These are phyloP conservation scores for Wickerhamiella vanderwaltii DNA, from an alignment of 805 yeast species.

Conservation along the genomic window DNA sequence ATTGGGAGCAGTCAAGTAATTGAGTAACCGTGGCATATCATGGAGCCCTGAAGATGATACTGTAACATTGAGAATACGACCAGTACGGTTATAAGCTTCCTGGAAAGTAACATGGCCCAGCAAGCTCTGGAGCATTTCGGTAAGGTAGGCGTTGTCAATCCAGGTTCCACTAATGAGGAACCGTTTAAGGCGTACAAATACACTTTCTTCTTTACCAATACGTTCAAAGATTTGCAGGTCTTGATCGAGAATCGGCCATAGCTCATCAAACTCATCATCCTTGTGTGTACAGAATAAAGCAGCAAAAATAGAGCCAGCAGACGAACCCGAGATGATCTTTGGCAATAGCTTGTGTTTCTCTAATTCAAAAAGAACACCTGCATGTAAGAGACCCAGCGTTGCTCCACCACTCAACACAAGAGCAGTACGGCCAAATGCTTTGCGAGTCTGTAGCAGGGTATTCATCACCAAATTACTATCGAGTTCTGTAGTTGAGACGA, in stretches of 20 bases:
- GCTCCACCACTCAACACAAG: constrained; percentile 94
- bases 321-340: constrained; percentile 79
- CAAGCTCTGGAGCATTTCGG: constrained; percentile 60
- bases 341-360: constrained; percentile 69
- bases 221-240: constrained; percentile 49
- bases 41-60: constrained; percentile 85
- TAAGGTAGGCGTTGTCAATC: constrained; percentile 64
- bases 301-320: constrained; percentile 94
- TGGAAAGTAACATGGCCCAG: constrained; percentile 85
- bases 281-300: constrained; percentile 72
- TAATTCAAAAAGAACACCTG: constrained; percentile 78
- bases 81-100: constrained; percentile 90
- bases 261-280: constrained; percentile 46
- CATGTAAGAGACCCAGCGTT: constrained; percentile 82
- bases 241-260: constrained; percentile 36
- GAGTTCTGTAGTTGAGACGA: constrained; percentile 19
- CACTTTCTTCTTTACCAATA: constrained; percentile 40
- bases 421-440: constrained; percentile 89
- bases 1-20: constrained; percentile 88
- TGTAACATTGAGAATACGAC: constrained; percentile 82
- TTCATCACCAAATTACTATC: constrained; percentile 63
- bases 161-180: constrained; percentile 80
- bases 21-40: constrained; percentile 80
- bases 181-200: constrained; percentile 40
- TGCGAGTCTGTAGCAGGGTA: constrained; percentile 74